These are phyloP conservation scores for Gymnopilus dilepis DNA, from an alignment of 768 basidiomycete species.

Conservation along the genomic window DNA sequence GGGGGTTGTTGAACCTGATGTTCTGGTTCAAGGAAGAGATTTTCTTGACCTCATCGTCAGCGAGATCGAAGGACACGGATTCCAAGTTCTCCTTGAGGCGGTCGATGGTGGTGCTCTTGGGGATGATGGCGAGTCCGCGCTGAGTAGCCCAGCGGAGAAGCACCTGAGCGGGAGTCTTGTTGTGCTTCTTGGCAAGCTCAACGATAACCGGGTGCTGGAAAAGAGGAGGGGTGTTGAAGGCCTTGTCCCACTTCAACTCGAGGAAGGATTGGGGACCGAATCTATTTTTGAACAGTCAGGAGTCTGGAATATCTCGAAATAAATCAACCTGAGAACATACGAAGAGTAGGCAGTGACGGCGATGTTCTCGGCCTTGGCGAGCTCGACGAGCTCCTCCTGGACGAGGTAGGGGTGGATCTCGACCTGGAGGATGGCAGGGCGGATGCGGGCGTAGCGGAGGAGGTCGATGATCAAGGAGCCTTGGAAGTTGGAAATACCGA, in stretches of 20 bases:
- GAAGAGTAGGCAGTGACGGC: constrained; percentile 70
- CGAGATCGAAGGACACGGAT: constrained; percentile 49
- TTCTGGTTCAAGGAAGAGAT: constrained; percentile 63
- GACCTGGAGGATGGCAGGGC: constrained; percentile 73
- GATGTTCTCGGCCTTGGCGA: constrained; percentile 62
- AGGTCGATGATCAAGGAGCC: constrained; percentile 77
- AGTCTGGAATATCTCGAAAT: constrained; percentile 21
- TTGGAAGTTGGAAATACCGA: constrained; percentile 79
- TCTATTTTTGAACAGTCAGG: neutral
- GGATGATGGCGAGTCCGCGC: constrained; percentile 74
- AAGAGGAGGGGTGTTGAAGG: constrained; percentile 54
- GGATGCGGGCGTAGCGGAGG: constrained; percentile 75
- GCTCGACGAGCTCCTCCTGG: constrained; percentile 59
- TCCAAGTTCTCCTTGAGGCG: constrained; percentile 59
- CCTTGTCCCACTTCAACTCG: constrained; percentile 70
- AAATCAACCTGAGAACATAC: constrained; percentile 30
- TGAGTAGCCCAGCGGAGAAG: constrained; percentile 83
- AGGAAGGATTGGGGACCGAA: constrained; percentile 50
- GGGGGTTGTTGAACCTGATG: constrained; percentile 37
- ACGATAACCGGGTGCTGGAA: constrained; percentile 53
- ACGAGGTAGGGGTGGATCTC: constrained; percentile 76
- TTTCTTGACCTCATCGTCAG: constrained; percentile 57
- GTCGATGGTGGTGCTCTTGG: constrained; percentile 61
- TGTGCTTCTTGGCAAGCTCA: constrained; percentile 51
- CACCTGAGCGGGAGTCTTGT: constrained; percentile 70